Conservation (phyloP, 2,329 filamentous ascomycete genomes). For the Nakataea oryzae region DNA sequence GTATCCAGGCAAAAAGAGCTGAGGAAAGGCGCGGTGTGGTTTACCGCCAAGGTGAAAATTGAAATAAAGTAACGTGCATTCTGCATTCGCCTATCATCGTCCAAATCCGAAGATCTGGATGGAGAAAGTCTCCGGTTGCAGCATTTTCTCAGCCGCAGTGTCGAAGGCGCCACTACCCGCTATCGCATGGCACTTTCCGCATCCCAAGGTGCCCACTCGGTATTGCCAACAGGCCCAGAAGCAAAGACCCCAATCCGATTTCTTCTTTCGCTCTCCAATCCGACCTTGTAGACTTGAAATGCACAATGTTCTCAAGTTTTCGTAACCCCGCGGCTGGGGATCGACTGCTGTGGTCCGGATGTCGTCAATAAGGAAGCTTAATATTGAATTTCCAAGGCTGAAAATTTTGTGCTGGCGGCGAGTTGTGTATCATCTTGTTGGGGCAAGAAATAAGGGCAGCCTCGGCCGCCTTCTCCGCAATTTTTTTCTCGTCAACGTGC, state of each 20-base stretch:
- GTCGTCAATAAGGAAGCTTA: not conserved
- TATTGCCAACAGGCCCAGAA: not conserved
- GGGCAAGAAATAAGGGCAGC: slow-evolving; percentile 20
- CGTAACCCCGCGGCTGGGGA: too few species aligned
- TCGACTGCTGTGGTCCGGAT: not conserved
- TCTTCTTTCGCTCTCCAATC: not conserved
- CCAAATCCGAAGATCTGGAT: not conserved
- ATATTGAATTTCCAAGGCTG: not conserved
- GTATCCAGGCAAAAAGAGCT: not conserved
- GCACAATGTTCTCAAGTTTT: too few species aligned
- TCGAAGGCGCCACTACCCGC: too few species aligned
- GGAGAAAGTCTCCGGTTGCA: not conserved
- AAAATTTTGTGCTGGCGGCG: not conserved
- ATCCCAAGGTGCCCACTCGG: not conserved
- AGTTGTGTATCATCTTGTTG: slow-evolving; percentile 16
- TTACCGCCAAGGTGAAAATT: not conserved
- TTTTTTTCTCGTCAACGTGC: slow-evolving; percentile 12
- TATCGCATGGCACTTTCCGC: not conserved
- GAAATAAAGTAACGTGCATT: too few species aligned
- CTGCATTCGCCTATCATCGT: too few species aligned
- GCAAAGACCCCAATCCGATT: not conserved
- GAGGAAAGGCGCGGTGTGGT: not conserved
- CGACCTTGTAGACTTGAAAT: not conserved
- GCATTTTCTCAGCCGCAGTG: not conserved
- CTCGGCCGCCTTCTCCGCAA: slow-evolving; percentile 12